phyloP scores from a whole-genome alignment of 2,329 filamentous ascomycete genomes.

The Botryotinia globosa region DNA sequence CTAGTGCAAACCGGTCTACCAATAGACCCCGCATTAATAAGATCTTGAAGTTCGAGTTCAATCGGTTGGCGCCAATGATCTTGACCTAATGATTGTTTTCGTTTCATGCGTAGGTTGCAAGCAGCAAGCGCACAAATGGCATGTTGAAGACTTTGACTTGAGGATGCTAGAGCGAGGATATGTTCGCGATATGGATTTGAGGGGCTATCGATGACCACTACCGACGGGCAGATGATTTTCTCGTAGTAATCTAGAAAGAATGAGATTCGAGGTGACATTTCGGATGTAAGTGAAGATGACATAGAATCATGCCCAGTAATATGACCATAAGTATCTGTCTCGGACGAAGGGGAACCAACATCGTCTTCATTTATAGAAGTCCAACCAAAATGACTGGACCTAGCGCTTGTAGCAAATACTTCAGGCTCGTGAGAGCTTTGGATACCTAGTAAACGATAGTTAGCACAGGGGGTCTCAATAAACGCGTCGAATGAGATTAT shows the following conservation, averaged over 20 bases:
- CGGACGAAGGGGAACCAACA: slow-evolving; percentile 33
- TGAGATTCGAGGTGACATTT: slow-evolving; percentile 74
- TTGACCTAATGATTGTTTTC: slow-evolving; percentile 61
- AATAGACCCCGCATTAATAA: slow-evolving; percentile 30
- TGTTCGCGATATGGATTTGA: slow-evolving; percentile 83
- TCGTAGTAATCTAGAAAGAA: slow-evolving; percentile 94
- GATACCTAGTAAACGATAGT: slow-evolving; percentile 26
- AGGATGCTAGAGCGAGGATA: slow-evolving; percentile 72
- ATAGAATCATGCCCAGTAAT: slow-evolving; percentile 43
- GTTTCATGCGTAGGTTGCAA: slow-evolving; percentile 86
- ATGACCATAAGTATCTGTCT: slow-evolving; percentile 36
- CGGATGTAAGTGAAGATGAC: slow-evolving; percentile 52
- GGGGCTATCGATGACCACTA: slow-evolving; percentile 86
- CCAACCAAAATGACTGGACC: slow-evolving; percentile 38
- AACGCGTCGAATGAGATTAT: slow-evolving; percentile 27
- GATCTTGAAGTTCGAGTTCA: slow-evolving; percentile 37
- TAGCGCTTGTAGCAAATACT: slow-evolving; percentile 35
- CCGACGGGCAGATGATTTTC: slow-evolving; percentile 84
- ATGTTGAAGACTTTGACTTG: slow-evolving; percentile 82
- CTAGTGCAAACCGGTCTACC: slow-evolving; percentile 27
- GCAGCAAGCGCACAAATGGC: slow-evolving; percentile 86
- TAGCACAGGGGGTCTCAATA: slow-evolving; percentile 13
- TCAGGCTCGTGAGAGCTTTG: slow-evolving; percentile 33
- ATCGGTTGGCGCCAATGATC: slow-evolving; percentile 46
- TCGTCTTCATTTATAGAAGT: slow-evolving; percentile 38